Conservation (phyloP, 441 rosid genomes). For the Erysimum cheiri region DNA sequence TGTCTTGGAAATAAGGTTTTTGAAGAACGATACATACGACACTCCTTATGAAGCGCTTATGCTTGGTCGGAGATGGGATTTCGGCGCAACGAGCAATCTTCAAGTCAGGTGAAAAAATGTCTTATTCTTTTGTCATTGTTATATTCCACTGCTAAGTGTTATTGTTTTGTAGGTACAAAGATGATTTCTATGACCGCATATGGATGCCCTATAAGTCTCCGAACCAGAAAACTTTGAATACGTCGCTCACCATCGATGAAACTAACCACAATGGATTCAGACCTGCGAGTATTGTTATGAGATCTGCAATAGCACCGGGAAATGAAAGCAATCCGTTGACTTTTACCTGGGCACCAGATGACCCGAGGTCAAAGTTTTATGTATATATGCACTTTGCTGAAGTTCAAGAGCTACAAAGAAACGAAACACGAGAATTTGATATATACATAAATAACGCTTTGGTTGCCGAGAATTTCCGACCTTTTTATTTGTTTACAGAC, state of each 20-base stretch:
- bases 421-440: slow-evolving; percentile 45
- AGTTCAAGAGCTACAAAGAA: slow-evolving; percentile 31
- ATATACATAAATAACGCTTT: slow-evolving; percentile 35
- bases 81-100: slow-evolving; percentile 33
- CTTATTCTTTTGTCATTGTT: neutral
- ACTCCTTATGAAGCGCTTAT: slow-evolving; percentile 37
- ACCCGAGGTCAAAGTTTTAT: slow-evolving; percentile 27
- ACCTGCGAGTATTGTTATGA: slow-evolving; percentile 44
- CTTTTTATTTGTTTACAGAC: slow-evolving; percentile 38
- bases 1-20: slow-evolving; percentile 41
- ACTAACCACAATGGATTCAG: slow-evolving; percentile 14
- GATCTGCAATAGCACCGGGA: slow-evolving; percentile 26
- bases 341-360: slow-evolving; percentile 4
- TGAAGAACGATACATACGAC: slow-evolving; percentile 35
- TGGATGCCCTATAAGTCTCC: slow-evolving; percentile 35
- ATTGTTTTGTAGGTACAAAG: slow-evolving; percentile 37
- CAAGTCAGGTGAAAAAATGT: slow-evolving; percentile 39
- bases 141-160: neutral
- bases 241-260: slow-evolving; percentile 21
- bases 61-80: slow-evolving; percentile 34
- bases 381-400: slow-evolving; percentile 51
- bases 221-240: slow-evolving; percentile 1
- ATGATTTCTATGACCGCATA: slow-evolving; percentile 47
- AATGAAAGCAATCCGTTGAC: neutral
- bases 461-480: slow-evolving; percentile 35